Conservation (phyloP, 495 filamentous ascomycete genomes). For the Lophium mytilinum region DNA sequence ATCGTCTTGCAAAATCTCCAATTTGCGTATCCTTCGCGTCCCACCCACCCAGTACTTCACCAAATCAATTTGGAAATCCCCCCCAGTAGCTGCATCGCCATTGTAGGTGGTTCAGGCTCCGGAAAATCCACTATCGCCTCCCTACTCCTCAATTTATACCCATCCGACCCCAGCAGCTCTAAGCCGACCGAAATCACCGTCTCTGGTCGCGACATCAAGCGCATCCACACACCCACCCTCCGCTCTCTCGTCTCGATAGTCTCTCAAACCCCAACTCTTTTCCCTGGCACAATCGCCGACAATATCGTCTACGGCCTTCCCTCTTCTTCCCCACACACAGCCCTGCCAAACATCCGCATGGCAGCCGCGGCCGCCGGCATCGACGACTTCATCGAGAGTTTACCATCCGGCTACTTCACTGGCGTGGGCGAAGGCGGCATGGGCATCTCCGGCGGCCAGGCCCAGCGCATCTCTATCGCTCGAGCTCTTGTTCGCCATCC, state of each 20-base stretch:
- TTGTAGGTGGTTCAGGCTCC: conserved; percentile 76
- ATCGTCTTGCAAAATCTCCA: conserved; percentile 51
- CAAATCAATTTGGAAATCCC: conserved; percentile 54
- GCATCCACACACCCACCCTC: conserved; percentile 53
- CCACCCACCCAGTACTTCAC: conserved; percentile 44
- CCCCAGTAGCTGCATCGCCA: conserved; percentile 55
- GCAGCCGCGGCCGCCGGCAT: conserved; percentile 67
- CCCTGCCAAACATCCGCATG: conserved; percentile 35
- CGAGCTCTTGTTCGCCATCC: conserved; percentile 66
- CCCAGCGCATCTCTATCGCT: conserved; percentile 74
- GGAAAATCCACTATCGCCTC: conserved; percentile 84
- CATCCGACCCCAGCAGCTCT: conserved; percentile 26
- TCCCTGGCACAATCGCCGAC: conserved; percentile 58
- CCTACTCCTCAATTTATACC: conserved; percentile 62
- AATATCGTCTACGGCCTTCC: conserved; percentile 79
- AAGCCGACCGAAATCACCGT: conserved; percentile 45
- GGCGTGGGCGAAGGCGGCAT: conserved; percentile 69
- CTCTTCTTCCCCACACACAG: conserved; percentile 40
- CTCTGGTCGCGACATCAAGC: conserved; percentile 44
- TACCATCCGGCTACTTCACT: conserved; percentile 68
- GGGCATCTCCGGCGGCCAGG: conserved; percentile 73
- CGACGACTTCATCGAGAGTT: conserved; percentile 67
- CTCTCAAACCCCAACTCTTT: conserved; percentile 69
- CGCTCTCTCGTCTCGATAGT: conserved; percentile 66
- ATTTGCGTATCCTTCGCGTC: conserved; percentile 62